phyloP scores from a whole-genome alignment of 257 asterid genomes.

The Solanum ossicruentum region DNA sequence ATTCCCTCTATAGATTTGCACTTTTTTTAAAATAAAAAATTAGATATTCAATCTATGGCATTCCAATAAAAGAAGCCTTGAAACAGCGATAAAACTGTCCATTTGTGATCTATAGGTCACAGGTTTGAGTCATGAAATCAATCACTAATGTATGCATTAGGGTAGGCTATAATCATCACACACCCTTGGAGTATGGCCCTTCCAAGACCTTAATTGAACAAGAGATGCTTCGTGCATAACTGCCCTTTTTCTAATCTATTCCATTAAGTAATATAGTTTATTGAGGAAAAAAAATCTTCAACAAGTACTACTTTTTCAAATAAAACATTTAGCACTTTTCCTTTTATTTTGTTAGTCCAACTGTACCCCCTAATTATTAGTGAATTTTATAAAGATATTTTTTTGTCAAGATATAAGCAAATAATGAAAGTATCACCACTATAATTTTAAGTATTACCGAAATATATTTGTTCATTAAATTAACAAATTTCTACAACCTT shows the following conservation, averaged over 20 bases:
- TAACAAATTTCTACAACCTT: neutral
- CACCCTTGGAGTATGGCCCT: neutral
- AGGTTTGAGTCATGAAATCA: neutral
- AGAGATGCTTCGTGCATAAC: neutral
- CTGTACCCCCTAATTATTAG: neutral
- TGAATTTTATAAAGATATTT: neutral
- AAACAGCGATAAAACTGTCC: neutral
- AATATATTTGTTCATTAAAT: neutral
- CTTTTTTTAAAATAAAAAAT: neutral
- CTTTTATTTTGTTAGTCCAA: neutral
- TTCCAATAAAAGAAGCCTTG: neutral
- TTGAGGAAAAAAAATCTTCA: neutral
- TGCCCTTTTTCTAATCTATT: neutral
- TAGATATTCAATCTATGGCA: neutral
- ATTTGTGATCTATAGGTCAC: neutral
- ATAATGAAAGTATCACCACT: neutral
- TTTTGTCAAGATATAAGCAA: neutral
- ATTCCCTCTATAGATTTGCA: neutral
- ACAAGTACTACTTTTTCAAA: neutral
- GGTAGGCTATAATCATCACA: neutral
- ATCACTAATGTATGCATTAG: neutral
- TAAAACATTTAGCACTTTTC: neutral
- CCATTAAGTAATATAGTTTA: neutral
- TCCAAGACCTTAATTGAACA: neutral
- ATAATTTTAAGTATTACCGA: neutral